Base-by-base conservation (phyloP, 805 yeast species). In the Candida koratica region DNA sequence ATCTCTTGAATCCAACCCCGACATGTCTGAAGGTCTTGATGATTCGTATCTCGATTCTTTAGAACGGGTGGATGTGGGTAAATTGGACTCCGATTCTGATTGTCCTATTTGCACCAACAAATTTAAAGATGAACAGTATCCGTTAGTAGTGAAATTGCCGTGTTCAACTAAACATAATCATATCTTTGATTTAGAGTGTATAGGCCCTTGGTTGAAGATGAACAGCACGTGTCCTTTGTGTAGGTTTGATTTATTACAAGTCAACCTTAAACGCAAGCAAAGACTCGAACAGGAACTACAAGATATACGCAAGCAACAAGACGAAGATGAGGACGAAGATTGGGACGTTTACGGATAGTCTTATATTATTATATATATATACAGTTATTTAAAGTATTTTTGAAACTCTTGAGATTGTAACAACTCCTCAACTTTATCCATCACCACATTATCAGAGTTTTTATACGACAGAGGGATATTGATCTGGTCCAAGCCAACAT, bases 81-180 rank as follows among this genome's bases (percentile, higher is more conserved):
- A 45, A 11, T 34, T 64, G 11, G 61, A 68, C 22, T 61, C 64
- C 8, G 74, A 68, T 24, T 86, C 84, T 36, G 71, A 79, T 12
- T 89, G 97, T 56, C 81, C 96, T 1, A 89, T 89, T 25, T 89
- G 97, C 49, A 83, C 93, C 14, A 75, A 73, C 44, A 75, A 72
- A 39, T 89, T 77, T 49, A 62, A 72, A 3, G 82, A 79, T 22
- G 95, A 87, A 52, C 65, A 77, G 30, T 80, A 81, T 49, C 96
- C 96, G 2, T 62, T 89, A 32, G 78, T 89, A 9, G 96, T 87
- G 12, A 66, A 72, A 46, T 66, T 89, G 17, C 81, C 82, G 5
- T 89, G 97, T 58, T 45, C 49, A 11, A 60, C 52, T 30, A 30
- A 36, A 9, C 71, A 66, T 24, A 26, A 15, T 19, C 97, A 89